Base-by-base conservation (phyloP, 1,284 basidiomycete species). In the Tilletia caries region DNA sequence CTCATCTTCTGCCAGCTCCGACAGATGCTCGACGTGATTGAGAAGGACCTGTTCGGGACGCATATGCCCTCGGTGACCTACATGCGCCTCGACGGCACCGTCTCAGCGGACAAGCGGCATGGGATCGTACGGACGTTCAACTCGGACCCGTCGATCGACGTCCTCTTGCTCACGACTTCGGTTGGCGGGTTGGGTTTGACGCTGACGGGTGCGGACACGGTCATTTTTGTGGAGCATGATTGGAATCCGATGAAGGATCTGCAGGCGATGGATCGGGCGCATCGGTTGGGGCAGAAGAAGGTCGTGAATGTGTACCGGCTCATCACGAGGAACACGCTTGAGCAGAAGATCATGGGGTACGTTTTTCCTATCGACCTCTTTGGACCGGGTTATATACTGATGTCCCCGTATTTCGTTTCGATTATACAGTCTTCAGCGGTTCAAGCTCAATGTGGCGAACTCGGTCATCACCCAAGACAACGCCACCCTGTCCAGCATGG, bases 161-260 rank as follows among this genome's bases (percentile, higher is more conserved):
- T 94, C 73, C 86, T 99, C 27, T 87, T 99, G 23, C 87, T 99
- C 70, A 99, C 96, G 0, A 99, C 96, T 0, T 92, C 94, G 74
- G 95, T 99, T 62, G 96, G 96, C 71, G 96, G 96, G 4, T 86
- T 99, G 15, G 96, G 96, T 1, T 85, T 99, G 75, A 99, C 96
- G 25, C 86, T 99, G 75, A 99, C 96, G 0, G 95, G 96, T 29
- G 96, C 96, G 10, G 96, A 98, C 83, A 98, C 96, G 0, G 96
- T 99, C 75, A 97, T 99, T 74, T 98, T 99, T 79, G 93, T 98
- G 64, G 96, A 99, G 83, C 96, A 98, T 83, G 96, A 99, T 83
- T 98, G 96, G 96, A 99, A 99, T 84, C 96, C 96, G 23, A 97
- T 96, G 94, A 98, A 98, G 84, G 96, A 99, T 85, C 86, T 98